Evolutionary conservation across 768 basidiomycete genomes (phyloP).

Genomic region (Russula compacta): DNA sequence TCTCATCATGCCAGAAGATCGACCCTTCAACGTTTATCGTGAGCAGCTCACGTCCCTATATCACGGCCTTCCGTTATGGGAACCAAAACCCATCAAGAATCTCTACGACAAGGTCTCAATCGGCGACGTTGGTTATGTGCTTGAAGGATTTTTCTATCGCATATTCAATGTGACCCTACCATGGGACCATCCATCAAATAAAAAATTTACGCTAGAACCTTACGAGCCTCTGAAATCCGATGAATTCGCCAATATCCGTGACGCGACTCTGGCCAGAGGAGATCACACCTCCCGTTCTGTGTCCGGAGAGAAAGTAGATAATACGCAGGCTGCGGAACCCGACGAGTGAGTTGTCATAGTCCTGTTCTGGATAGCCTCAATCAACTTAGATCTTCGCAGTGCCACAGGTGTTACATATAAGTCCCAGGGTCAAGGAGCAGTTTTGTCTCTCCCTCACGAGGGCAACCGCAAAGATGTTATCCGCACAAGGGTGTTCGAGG

Average conservation of each 20-base stretch:
- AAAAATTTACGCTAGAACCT: neutral
- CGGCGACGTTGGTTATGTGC: conserved; percentile 20
- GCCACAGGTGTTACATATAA: neutral
- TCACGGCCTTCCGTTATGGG: conserved; percentile 13
- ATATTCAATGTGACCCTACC: conserved; percentile 16
- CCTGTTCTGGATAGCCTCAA: neutral
- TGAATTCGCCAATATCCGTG: neutral
- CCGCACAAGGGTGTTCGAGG: neutral
- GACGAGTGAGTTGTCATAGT: neutral
- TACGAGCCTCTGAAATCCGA: neutral
- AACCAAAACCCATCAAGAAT: conserved; percentile 11
- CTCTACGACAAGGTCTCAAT: conserved; percentile 14
- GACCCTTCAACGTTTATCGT: conserved; percentile 7
- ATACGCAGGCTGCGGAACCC: neutral
- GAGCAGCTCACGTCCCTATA: conserved; percentile 4
- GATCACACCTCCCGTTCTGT: neutral
- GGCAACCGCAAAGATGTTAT: neutral
- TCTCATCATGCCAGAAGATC: neutral
- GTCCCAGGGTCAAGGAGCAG: neutral
- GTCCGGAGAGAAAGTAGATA: neutral
- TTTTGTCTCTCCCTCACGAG: neutral
- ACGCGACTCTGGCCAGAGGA: neutral
- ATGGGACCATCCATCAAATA: neutral
- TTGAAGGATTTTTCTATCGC: conserved; percentile 12
- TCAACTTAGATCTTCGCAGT: neutral